A percentile compares a stretch with the other conserved stretches of the same genome.
phyloP scores from a whole-genome alignment of 441 rosid species.

The Euphorbia neoarborescens region DNA sequence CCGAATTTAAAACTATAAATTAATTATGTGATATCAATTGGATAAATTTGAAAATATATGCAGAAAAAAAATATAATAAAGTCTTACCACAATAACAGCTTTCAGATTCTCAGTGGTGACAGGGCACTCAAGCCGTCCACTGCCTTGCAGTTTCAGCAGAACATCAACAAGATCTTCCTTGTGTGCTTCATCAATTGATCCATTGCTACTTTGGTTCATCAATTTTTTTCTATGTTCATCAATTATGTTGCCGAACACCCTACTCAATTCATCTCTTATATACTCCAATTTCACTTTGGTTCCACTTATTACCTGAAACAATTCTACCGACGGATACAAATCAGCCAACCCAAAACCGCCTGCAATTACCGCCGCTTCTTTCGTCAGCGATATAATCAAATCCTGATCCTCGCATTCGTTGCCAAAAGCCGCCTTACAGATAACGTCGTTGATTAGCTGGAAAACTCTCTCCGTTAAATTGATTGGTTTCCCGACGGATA shows the following conservation, averaged over 20 bases:
- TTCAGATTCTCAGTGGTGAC: constrained; percentile 13
- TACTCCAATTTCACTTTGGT: constrained; percentile 7
- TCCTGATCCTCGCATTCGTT: constrained; percentile 20
- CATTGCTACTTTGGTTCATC: neutral
- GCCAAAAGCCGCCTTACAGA: constrained; percentile 19
- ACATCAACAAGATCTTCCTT: constrained; percentile 24
- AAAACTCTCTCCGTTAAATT: constrained; percentile 14
- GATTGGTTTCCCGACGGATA: neutral
- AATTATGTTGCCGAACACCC: constrained; percentile 11
- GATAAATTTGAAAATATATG: too few relatives aligned
- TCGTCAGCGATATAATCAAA: neutral
- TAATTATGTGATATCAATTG: too few relatives aligned
- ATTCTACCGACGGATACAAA: too few relatives aligned
- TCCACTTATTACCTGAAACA: constrained; percentile 20
- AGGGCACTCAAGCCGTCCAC: constrained; percentile 14
- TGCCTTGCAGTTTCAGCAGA: constrained; percentile 18
- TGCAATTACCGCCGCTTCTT: constrained; percentile 7
- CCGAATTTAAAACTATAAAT: too few relatives aligned
- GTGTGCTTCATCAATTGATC: neutral
- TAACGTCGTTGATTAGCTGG: constrained; percentile 10
- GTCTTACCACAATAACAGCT: constrained; percentile 19
- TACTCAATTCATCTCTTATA: constrained; percentile 9
- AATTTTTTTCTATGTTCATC: constrained; percentile 11
- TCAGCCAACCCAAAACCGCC: constrained; percentile 26
- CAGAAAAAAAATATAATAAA: too few relatives aligned